Percentiles rank a stretch among this genome's conserved stretches.
Conservation (phyloP, 1,284 basidiomycete species). For the Volvariella surrecta region DNA sequence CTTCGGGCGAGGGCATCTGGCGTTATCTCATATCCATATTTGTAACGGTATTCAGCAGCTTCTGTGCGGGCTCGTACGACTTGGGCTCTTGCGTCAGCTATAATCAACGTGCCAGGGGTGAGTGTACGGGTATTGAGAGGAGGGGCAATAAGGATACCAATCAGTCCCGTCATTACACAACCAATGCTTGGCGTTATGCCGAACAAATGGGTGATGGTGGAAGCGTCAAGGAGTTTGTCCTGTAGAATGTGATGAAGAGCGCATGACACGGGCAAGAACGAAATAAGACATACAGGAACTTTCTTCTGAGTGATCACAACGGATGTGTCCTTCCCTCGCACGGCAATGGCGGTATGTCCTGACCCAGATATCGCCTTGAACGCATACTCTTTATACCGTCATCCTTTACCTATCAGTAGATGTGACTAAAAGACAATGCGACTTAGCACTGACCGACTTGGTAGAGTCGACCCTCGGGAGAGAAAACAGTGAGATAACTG, state of each 20-base stretch:
- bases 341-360: slow-evolving; percentile 89
- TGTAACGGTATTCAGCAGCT: slow-evolving; percentile 93
- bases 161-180: slow-evolving; percentile 94
- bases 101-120: slow-evolving; percentile 4
- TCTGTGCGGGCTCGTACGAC: slow-evolving; percentile 84
- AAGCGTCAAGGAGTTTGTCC: slow-evolving; percentile 97
- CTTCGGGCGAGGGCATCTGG: slow-evolving; percentile 91
- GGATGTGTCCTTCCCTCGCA: slow-evolving; percentile 89
- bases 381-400: slow-evolving; percentile 75
- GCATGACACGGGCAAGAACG: background rate
- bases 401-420: slow-evolving; percentile 1
- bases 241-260: slow-evolving; percentile 22
- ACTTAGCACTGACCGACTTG: slow-evolving; percentile 79
- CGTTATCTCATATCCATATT: slow-evolving; percentile 97
- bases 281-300: slow-evolving; percentile 66
- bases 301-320: slow-evolving; percentile 99
- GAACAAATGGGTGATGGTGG: slow-evolving; percentile 93
- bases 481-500: slow-evolving; percentile 90
- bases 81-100: slow-evolving; percentile 92
- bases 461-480: slow-evolving; percentile 89
- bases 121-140: slow-evolving; percentile 8
- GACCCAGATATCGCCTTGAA: slow-evolving; percentile 99
- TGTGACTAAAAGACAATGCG: slow-evolving; percentile 1
- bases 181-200: slow-evolving; percentile 96
- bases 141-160: slow-evolving; percentile 49